These are phyloP conservation scores for Podospora appendiculata DNA, from an alignment of 495 filamentous ascomycete species.

Conservation along the genomic window DNA sequence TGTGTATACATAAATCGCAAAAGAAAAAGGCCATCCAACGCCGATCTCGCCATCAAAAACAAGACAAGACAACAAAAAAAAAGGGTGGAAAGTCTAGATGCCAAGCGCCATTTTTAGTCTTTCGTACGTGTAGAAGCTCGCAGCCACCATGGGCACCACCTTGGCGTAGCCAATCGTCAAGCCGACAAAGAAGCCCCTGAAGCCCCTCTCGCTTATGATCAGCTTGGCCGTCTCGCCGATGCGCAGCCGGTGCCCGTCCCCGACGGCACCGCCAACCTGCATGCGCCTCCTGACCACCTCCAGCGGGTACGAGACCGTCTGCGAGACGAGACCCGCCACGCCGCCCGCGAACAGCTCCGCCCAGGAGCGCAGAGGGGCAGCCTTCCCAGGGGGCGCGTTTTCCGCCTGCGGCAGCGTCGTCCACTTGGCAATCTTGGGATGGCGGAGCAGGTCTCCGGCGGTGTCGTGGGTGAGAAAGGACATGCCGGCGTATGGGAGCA, in stretches of 20 bases:
- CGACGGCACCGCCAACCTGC: constrained; percentile 93
- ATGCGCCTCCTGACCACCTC: constrained; percentile 88
- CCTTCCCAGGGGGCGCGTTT: constrained; percentile 47
- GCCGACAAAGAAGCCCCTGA: constrained; percentile 84
- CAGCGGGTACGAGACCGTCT: constrained; percentile 86
- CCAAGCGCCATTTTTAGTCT: constrained; percentile 65
- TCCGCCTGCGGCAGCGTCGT: constrained; percentile 48
- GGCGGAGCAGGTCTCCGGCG: constrained; percentile 69
- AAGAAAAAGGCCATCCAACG: constrained; percentile 1
- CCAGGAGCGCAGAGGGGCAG: constrained; percentile 60
- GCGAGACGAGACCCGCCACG: constrained; percentile 75
- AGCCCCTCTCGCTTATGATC: constrained; percentile 69
- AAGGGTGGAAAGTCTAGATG: constrained; percentile 46
- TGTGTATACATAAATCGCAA: background rate
- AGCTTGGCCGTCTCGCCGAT: constrained; percentile 69
- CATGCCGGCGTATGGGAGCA: constrained; percentile 93
- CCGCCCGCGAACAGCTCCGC: constrained; percentile 82
- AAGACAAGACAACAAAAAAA: background rate
- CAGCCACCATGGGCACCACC: constrained; percentile 83
- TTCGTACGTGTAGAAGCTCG: constrained; percentile 72
- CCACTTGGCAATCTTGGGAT: constrained; percentile 53
- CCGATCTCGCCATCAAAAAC: background rate
- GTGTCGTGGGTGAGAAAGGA: constrained; percentile 97
- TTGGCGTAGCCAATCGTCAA: constrained; percentile 93
- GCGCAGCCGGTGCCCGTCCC: constrained; percentile 70